Evolutionary conservation across 2,329 filamentous ascomycete species (phyloP).

Genomic region (Trichophyton equinum): DNA sequence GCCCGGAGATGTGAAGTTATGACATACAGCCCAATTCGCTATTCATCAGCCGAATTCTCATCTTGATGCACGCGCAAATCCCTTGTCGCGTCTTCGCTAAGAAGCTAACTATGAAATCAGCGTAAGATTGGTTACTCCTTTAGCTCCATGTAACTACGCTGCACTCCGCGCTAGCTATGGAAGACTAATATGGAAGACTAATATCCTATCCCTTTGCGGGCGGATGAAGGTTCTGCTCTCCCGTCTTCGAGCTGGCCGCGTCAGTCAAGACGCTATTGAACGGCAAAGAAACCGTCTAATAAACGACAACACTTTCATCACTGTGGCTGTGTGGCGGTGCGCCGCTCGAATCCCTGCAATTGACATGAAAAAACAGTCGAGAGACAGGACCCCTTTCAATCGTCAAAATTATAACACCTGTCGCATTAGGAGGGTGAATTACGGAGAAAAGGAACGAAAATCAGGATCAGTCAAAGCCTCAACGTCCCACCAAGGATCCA

Average conservation of each 20-base stretch:
- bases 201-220: background rate
- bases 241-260: background rate
- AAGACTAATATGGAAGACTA: background rate
- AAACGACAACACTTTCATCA: background rate
- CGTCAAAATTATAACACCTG: background rate
- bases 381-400: background rate
- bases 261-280: background rate
- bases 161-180: background rate
- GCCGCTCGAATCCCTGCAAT: background rate
- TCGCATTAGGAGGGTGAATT: background rate
- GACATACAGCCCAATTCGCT: too few relatives aligned
- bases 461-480: background rate
- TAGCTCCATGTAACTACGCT: background rate
- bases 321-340: background rate
- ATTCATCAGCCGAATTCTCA: too few relatives aligned
- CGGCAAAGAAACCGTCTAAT: background rate
- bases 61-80: too few relatives aligned
- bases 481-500: background rate
- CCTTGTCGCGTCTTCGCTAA: background rate
- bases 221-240: background rate
- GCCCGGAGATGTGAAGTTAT: too few relatives aligned
- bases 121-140: background rate
- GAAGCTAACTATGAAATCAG: background rate
- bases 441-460: background rate
- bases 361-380: background rate